Evolutionary conservation across 345 rosid species (phyloP), one percentile per base, ranked within the genome.

Genomic region (Cardamine chenopodiifolia): DNA sequence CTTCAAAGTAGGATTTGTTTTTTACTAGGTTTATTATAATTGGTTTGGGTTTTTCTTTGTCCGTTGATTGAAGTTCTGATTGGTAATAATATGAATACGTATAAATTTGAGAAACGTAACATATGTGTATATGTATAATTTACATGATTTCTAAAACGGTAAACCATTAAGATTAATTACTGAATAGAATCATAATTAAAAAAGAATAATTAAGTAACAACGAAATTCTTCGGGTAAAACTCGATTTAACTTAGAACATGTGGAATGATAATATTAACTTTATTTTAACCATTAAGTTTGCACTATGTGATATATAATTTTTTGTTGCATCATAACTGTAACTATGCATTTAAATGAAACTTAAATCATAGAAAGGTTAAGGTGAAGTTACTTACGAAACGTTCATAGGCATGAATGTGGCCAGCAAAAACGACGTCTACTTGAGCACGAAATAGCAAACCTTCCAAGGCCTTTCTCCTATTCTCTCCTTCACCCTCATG

Each of bases 401-500:
- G 83, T 76, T 93, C 96, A 17, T 93, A 93, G 12, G 97, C 87
- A 63, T 91, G 98, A 80, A 93, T 91, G 77, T 90, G 97, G 4
- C 98, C 96, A 0, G 97, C 85, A 47, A 93, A 90, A 74, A 93
- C 86, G 14, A 87, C 45, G 66, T 93, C 96, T 18, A 89, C 98
- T 74, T 88, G 67, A 2, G 94, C 91, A 55, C 68, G 77, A 25
- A 81, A 93, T 63, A 93, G 11, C 82, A 91, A 42, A 53, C 76
- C 79, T 64, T 93, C 98, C 88, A 93, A 77, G 7, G 88, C 85
- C 39, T 73, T 81, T 71, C 97, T 83, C 97, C 89, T 93, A 61
- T 75, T 74, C 74, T 93, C 94, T n/a, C 98, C 96, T 55, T 89
- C 94, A 12, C 98, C 98, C 72, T 88, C 85, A 74, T 90, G 98